Evolutionary conservation across 1,284 basidiomycete genomes (phyloP), one percentile per base, ranked within the genome.

Genomic region (Naganishia cerealis): DNA sequence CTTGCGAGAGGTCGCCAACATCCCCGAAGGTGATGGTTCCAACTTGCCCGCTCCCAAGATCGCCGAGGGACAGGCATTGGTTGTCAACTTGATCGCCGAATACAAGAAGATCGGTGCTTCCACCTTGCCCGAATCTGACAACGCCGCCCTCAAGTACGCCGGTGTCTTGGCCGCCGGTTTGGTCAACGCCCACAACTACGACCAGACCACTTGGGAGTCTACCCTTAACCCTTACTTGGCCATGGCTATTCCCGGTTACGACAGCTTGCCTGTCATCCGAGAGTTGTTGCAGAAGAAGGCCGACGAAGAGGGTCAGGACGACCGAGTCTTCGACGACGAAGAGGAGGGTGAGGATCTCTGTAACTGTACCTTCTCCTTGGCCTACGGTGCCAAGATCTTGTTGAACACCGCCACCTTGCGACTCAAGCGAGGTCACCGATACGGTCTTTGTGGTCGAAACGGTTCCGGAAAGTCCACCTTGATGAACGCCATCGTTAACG

Each of bases 401-500:
- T 88, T 97, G 79, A 96, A 97, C 86, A 95, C 93, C 65, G 94
- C 94, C 73, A 90, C 86, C 72, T 90, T 97, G 80, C 92, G 94
- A 79, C 89, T 97, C 81, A 97, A 96, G 87, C 93, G 94, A 84
- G 94, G 94, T 70, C 92, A 96, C 85, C 93, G 94, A 80, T 97
- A 97, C 82, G 94, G 94, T 88, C 89, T 97, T 58, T 94, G 92
- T 82, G 94, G 94, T 82, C 91, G 94, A 83, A 97, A 97, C 83
- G 94, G 94, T 87, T 93, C 94, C 78, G 94, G 94, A 77, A 97
- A 97, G 86, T 97, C 94, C 21, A 97, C 94, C 63, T 88, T 97
- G 81, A 96, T 97, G 94, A 90, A 91, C 78, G 93, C 92, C 76
- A 94, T 94, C 81, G 91, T 89, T 83, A 93, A 93, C 80, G 90